These are phyloP conservation scores for Ogataea henricii DNA, from an alignment of 805 yeast genomes.

Conservation along the genomic window DNA sequence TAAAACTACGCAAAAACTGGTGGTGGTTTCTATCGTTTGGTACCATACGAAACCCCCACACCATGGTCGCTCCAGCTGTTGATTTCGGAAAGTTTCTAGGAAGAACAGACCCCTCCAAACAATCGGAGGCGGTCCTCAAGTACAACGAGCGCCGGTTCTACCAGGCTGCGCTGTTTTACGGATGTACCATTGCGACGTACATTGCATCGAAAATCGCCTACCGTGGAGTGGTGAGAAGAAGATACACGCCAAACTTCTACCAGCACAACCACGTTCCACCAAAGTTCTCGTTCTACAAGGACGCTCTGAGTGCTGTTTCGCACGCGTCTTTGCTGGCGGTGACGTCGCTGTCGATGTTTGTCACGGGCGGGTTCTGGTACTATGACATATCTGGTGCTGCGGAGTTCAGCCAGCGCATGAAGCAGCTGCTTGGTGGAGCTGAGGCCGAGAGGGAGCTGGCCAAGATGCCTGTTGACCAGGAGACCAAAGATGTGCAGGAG, in stretches of 20 bases:
- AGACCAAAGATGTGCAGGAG: constrained; percentile 57
- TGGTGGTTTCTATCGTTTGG: too few relatives aligned
- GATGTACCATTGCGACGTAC: constrained; percentile 71
- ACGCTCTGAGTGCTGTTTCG: constrained; percentile 82
- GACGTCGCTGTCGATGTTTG: constrained; percentile 68
- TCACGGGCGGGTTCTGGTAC: constrained; percentile 79
- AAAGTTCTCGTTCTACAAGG: constrained; percentile 73
- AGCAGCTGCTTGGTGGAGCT: constrained; percentile 66
- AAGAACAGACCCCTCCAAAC: constrained; percentile 27
- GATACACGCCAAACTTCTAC: constrained; percentile 73
- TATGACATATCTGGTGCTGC: constrained; percentile 66
- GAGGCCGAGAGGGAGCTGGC: constrained; percentile 52
- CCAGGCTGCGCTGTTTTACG: constrained; percentile 73
- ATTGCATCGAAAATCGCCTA: constrained; percentile 73
- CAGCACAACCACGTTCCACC: constrained; percentile 89
- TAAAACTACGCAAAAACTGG: neutral
- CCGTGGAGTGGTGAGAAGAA: constrained; percentile 70
- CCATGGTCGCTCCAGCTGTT: constrained; percentile 22
- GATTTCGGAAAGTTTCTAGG: constrained; percentile 36
- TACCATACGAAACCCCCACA: neutral
- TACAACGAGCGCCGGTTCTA: constrained; percentile 63
- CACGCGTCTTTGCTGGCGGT: constrained; percentile 78
- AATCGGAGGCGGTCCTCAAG: constrained; percentile 40
- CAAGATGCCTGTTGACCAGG: constrained; percentile 56
- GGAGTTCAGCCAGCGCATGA: constrained; percentile 75